Conservation (phyloP, 164 flowering plant genomes). For the Annona squamosa region DNA sequence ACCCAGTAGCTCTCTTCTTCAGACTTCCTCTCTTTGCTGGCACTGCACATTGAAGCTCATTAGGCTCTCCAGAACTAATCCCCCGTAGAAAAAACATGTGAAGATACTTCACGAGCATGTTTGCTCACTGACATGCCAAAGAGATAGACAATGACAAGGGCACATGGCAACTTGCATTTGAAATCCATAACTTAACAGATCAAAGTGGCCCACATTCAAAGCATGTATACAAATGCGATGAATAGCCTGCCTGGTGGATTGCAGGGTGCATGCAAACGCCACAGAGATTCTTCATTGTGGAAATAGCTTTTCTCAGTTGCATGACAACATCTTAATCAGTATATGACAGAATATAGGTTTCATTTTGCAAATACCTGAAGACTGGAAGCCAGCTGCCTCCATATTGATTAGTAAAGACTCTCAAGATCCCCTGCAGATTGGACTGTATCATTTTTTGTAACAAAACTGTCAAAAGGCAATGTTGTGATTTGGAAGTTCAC, state of each 20-base stretch:
- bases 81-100: background rate
- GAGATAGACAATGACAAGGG: too few relatives aligned
- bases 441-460: slow-evolving; percentile 11
- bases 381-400: slow-evolving; percentile 95
- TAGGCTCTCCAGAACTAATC: background rate
- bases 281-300: background rate
- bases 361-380: slow-evolving; percentile 56
- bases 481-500: background rate
- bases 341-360: background rate
- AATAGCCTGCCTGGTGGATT: too few relatives aligned
- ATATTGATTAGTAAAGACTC: slow-evolving; percentile 67
- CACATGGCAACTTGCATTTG: too few relatives aligned
- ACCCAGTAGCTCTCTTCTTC: slow-evolving; percentile 75
- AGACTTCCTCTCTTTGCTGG: slow-evolving; percentile 55
- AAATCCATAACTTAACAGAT: too few relatives aligned
- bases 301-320: background rate
- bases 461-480: background rate
- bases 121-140: too few relatives aligned
- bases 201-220: too few relatives aligned
- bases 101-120: too few relatives aligned
- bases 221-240: too few relatives aligned
- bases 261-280: background rate
- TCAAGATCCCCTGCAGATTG: slow-evolving; percentile 64
- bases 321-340: background rate
- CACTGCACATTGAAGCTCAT: slow-evolving; percentile 34